Evolutionary conservation across 75 land plant species (phyloP).

Genomic region (Pinus taeda): DNA sequence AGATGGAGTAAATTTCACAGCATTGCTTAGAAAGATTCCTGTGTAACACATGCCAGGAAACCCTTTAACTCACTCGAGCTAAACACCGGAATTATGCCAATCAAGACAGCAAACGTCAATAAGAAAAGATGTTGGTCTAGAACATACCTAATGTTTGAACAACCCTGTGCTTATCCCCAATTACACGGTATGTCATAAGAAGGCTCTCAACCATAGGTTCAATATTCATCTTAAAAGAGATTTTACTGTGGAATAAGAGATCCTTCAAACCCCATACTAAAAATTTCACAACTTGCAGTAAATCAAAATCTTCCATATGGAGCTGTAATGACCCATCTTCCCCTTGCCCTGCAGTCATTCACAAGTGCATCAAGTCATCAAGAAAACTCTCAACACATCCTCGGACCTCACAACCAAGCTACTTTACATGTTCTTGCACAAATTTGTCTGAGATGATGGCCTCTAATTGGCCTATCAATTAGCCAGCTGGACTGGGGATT

Average conservation of each 20-base stretch:
- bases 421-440: background rate
- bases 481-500: background rate
- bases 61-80: background rate
- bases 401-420: background rate
- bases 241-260: slow-evolving; percentile 27
- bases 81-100: background rate
- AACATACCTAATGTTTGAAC: slow-evolving; percentile 41
- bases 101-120: background rate
- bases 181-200: slow-evolving; percentile 20
- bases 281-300: slow-evolving; percentile 33
- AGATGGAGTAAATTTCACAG: slow-evolving; percentile 40
- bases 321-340: slow-evolving; percentile 41
- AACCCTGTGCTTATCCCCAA: slow-evolving; percentile 48
- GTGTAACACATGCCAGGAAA: slow-evolving; percentile 9
- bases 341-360: slow-evolving; percentile 30
- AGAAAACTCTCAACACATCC: background rate
- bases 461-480: background rate
- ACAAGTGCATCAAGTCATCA: slow-evolving; percentile 4
- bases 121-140: background rate
- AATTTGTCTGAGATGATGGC: background rate
- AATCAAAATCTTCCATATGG: slow-evolving; percentile 33
- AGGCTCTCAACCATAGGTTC: slow-evolving; percentile 25
- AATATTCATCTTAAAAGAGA: slow-evolving; percentile 29
- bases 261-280: slow-evolving; percentile 47
- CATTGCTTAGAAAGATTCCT: slow-evolving; percentile 50